phyloP scores from a whole-genome alignment of 2,329 filamentous ascomycete species.

The Pseudogymnoascus sp. region DNA sequence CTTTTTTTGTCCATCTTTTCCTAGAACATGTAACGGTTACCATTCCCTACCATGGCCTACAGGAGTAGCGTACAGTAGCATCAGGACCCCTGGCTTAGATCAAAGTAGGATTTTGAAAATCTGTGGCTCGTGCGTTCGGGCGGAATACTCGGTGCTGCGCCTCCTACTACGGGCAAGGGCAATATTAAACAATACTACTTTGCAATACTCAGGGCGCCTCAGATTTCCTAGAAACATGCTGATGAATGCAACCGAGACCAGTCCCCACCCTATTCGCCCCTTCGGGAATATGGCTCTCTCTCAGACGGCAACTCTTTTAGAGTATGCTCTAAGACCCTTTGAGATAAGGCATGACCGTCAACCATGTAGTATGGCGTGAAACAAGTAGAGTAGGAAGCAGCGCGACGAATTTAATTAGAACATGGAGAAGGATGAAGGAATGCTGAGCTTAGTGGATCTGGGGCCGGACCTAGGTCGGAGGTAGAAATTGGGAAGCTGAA shows the following conservation, averaged over 20 bases:
- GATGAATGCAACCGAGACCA: neutral
- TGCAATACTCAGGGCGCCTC: neutral
- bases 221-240: neutral
- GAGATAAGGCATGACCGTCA: neutral
- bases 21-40: neutral
- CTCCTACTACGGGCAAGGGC: neutral
- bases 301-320: neutral
- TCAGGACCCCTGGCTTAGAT: neutral
- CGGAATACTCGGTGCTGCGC: neutral
- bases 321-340: neutral
- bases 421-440: neutral
- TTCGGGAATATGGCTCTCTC: neutral
- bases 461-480: neutral
- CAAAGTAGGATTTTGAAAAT: neutral
- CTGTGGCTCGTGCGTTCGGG: constrained; percentile 3
- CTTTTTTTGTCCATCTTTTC: neutral
- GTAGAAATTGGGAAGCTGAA: neutral
- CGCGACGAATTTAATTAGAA: neutral
- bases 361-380: constrained; percentile 5
- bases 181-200: neutral
- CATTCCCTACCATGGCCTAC: neutral
- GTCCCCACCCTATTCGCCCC: neutral
- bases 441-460: neutral
- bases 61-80: neutral
- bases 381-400: constrained; percentile 5